phyloP scores from a whole-genome alignment of 768 basidiomycete species.

The Boletus barrowsii region DNA sequence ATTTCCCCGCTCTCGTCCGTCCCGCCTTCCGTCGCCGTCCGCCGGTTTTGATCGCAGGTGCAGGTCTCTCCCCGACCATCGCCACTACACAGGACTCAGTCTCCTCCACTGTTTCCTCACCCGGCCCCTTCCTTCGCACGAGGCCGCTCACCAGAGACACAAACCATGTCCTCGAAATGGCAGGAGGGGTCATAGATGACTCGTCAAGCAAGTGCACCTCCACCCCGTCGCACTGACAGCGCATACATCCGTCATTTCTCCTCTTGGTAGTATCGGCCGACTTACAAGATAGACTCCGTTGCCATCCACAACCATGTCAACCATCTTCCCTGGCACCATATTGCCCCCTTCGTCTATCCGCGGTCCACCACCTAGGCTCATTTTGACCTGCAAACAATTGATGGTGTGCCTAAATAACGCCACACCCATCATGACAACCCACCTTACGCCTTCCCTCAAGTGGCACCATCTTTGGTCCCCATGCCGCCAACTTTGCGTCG shows the following conservation, averaged over 20 bases:
- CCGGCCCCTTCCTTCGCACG: conserved; percentile 15
- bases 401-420: conserved; percentile 3
- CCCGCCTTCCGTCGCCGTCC: conserved; percentile 63
- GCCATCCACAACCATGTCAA: conserved; percentile 83
- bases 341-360: conserved; percentile 57
- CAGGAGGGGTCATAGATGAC: conserved; percentile 55
- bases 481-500: conserved; percentile 71
- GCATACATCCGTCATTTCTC: conserved; percentile 5
- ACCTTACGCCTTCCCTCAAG: conserved; percentile 69
- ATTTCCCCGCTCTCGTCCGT: conserved; percentile 36
- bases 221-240: conserved; percentile 54
- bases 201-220: conserved; percentile 59
- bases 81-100: conserved; percentile 44
- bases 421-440: conserved; percentile 9
- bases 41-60: conserved; percentile 51
- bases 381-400: conserved; percentile 52
- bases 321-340: conserved; percentile 43
- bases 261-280: conserved; percentile 19
- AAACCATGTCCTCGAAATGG: conserved; percentile 69
- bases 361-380: conserved; percentile 58
- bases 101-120: conserved; percentile 28
- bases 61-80: conserved; percentile 21
- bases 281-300: conserved; percentile 73
- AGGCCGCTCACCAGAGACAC: conserved; percentile 39
- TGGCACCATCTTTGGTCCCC: conserved; percentile 76